phyloP scores from a whole-genome alignment of 2,329 filamentous ascomycete genomes.

The Cladobotryum mycophilum region DNA sequence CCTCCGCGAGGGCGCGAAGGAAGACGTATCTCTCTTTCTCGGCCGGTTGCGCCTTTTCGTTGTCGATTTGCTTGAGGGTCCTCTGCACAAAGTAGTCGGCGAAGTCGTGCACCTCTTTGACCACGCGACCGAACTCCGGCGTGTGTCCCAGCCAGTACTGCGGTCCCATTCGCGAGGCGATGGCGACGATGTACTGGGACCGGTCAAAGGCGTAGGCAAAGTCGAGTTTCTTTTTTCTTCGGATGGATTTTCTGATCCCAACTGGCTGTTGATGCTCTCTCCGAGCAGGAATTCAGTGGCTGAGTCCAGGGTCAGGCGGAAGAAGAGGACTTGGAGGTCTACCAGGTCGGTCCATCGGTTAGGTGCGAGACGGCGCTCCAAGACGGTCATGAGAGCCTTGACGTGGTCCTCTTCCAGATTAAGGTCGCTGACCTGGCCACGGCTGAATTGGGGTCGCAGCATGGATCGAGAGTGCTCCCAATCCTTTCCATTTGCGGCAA shows the following conservation, averaged over 20 bases:
- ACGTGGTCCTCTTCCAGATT: conserved; percentile 34
- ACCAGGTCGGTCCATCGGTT: conserved; percentile 27
- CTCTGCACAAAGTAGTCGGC: conserved; percentile 60
- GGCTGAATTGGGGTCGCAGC: conserved; percentile 34
- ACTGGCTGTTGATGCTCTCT: conserved; percentile 41
- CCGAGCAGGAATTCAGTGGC: conserved; percentile 57
- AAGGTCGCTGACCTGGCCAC: conserved; percentile 38
- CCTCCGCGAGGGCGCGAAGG: conserved; percentile 25
- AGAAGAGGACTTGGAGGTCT: conserved; percentile 42
- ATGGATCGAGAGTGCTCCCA: conserved; percentile 34
- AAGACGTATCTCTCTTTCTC: conserved; percentile 24
- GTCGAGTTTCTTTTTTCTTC: conserved; percentile 24
- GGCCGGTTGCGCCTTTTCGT: conserved; percentile 1
- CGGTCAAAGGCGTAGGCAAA: conserved; percentile 28
- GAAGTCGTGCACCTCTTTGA: conserved; percentile 61
- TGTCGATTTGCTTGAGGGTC: conserved; percentile 36
- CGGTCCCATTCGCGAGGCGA: conserved; percentile 44
- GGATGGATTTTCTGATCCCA: conserved; percentile 19
- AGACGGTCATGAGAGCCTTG: conserved; percentile 23
- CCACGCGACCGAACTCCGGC: conserved; percentile 56
- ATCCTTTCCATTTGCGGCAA: conserved; percentile 29
- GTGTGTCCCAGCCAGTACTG: conserved; percentile 42
- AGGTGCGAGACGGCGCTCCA: conserved; percentile 23
- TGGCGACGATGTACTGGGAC: conserved; percentile 37
- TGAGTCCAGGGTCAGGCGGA: conserved; percentile 42